Base-by-base conservation (phyloP, 139 green algal genomes). In the Desmodesmus armatus region DNA sequence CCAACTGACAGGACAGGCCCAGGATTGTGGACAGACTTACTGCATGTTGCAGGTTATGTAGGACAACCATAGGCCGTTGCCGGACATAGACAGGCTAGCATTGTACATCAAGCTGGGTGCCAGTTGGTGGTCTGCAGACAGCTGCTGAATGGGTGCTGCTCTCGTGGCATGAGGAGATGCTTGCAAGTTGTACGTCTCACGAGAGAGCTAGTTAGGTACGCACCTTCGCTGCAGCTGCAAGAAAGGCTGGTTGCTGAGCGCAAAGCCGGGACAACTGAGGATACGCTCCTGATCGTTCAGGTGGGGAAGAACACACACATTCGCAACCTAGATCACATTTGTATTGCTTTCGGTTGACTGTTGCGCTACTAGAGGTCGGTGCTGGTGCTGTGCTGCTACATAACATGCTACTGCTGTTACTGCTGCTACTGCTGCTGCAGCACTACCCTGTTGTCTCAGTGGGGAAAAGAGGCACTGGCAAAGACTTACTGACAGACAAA, bases 371-470 rank as follows among this genome's bases (percentile, higher is more conserved):
- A 15, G 5, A 69, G 25, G 66, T 17, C 58, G 76, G 43, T 2
- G 78, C 25, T 43, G 23, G 23, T 66, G 73, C 25, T 37, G 58
- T 43, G n/a, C 31, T 31, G 15, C 17, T 19, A 33, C 51, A 58
- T 25, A 40, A 5, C 3, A 29, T 13, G 11, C 33, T 74, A 44
- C 21, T 39, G 53, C 6, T 0, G 11, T 35, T 17, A 47, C 29
- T 39, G 21, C 11, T 40, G 15, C 19, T 76, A 11, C 5, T 31
- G 31, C 11, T 62, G 27, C 2, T 3, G 2, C 92, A 98, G 94
- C 96, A 98, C 74, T 7, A 75, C 2, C 90, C 92, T 2, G 92
- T 96, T 0, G 98, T 95, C 89, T 98, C 96, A 0, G 73, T 98
- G 29, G 96, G 96, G n/a, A 98, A 97, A 82, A 84, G 95, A 21